Evolutionary conservation across 768 basidiomycete genomes (phyloP).

Genomic region (Pleurotus eryngii): DNA sequence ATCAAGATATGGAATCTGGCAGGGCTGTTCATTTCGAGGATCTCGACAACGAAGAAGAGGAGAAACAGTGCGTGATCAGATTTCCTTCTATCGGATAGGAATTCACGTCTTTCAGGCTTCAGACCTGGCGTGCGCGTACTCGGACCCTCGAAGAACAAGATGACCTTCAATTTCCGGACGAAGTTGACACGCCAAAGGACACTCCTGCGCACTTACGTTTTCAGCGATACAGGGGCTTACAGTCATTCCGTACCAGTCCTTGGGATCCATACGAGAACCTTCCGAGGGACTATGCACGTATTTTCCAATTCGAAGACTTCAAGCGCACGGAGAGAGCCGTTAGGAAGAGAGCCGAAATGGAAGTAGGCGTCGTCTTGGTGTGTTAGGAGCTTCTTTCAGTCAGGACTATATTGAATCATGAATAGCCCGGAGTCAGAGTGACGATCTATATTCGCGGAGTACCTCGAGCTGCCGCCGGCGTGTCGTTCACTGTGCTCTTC

Average conservation of each 20-base stretch:
- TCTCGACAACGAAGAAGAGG: conserved; percentile 81
- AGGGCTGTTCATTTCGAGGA: conserved; percentile 66
- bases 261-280: conserved; percentile 99
- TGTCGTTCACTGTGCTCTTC: conserved; percentile 63
- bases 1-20: conserved; percentile 50
- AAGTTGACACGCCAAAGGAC: conserved; percentile 91
- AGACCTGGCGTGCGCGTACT: conserved; percentile 52
- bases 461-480: conserved; percentile 53
- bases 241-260: conserved; percentile 90
- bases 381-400: conserved; percentile 13
- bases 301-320: conserved; percentile 97
- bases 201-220: conserved; percentile 78
- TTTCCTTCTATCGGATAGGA: conserved; percentile 5
- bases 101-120: conserved; percentile 42
- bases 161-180: conserved; percentile 90
- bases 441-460: conserved; percentile 74
- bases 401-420: not conserved
- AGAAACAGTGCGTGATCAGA: conserved; percentile 62
- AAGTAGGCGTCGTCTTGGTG: conserved; percentile 63
- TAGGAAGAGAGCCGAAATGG: conserved; percentile 61
- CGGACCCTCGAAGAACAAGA: conserved; percentile 75
- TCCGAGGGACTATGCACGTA: conserved; percentile 88
- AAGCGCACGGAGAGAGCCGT: conserved; percentile 77
- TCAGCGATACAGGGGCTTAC: conserved; percentile 87
- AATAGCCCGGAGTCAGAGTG: conserved; percentile 79